Evolutionary conservation across 352 stramenopile species (phyloP).

Genomic region (Phytophthora pisi): DNA sequence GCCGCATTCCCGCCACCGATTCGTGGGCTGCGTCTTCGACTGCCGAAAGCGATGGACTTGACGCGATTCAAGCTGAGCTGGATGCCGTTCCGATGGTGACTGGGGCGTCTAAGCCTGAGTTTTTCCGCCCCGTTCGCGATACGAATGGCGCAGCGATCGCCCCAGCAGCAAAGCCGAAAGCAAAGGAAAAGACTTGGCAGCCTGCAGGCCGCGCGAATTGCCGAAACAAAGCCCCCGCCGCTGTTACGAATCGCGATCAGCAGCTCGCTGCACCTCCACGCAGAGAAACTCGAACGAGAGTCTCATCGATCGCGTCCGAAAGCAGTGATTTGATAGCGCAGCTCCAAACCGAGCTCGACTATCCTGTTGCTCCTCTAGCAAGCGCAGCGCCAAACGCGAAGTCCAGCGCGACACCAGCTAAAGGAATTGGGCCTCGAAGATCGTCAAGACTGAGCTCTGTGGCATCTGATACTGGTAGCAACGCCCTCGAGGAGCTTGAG

Average conservation of each 20-base stretch:
- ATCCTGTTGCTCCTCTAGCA: constrained; percentile 1
- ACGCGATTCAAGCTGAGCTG: constrained; percentile 41
- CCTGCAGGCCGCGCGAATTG: neutral
- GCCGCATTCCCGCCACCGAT: constrained; percentile 4
- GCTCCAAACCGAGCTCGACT: constrained; percentile 38
- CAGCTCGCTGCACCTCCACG: neutral
- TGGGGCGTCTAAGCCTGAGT: too few relatives aligned
- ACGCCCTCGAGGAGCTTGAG: constrained; percentile 41
- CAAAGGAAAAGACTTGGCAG: constrained; percentile 14
- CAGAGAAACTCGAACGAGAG: constrained; percentile 13
- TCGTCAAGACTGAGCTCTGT: constrained; percentile 26
- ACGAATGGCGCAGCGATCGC: too few relatives aligned
- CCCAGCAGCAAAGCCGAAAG: constrained; percentile 13
- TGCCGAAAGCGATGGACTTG: constrained; percentile 38
- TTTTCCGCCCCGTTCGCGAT: too few relatives aligned
- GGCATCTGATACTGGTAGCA: constrained; percentile 35
- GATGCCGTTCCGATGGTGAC: constrained; percentile 17
- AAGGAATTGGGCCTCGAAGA: constrained; percentile 6
- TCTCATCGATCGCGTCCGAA: constrained; percentile 27
- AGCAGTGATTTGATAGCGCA: constrained; percentile 40
- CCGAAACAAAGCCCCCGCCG: too few relatives aligned
- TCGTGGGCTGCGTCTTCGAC: constrained; percentile 28
- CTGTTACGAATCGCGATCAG: too few relatives aligned
- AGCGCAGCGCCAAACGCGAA: neutral
- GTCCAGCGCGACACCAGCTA: neutral